A percentile compares a stretch with the other conserved stretches of the same genome.
phyloP scores from a whole-genome alignment of 345 rosid genomes.

The Citrus inodora region DNA sequence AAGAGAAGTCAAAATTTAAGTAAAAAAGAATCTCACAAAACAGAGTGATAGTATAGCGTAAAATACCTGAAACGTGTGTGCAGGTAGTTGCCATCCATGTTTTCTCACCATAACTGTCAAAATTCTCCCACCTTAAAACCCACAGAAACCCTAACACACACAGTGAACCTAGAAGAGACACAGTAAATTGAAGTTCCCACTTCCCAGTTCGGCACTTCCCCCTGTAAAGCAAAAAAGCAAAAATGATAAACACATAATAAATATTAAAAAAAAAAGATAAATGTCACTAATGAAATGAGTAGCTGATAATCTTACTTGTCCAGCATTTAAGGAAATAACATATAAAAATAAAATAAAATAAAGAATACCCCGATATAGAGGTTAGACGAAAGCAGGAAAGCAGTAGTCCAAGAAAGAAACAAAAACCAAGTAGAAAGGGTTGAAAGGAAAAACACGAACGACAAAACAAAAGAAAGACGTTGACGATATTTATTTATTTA shows the following conservation, averaged over 20 bases:
- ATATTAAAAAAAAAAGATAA: neutral
- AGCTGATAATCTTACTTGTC: neutral
- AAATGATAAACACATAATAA: neutral
- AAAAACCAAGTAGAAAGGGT: neutral
- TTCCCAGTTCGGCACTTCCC: neutral
- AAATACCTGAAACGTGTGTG: slow-evolving; percentile 86
- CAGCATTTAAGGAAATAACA: neutral
- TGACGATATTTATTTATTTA: neutral
- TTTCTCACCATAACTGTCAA: slow-evolving; percentile 74
- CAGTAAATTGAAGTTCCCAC: neutral
- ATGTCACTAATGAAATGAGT: neutral
- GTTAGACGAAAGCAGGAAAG: neutral
- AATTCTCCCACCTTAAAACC: slow-evolving; percentile 20
- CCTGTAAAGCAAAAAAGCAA: neutral
- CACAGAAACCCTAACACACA: neutral
- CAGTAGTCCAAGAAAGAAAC: neutral
- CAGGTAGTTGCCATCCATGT: slow-evolving; percentile 99
- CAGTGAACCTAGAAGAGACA: neutral
- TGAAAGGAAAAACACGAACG: neutral
- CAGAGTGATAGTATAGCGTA: neutral
- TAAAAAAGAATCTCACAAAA: neutral
- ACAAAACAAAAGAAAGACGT: neutral
- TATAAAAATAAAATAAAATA: neutral
- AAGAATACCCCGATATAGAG: neutral
- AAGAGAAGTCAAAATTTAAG: neutral